A percentile compares a stretch with the other conserved stretches of the same genome.
These are phyloP conservation scores for Colletotrichum godetiae DNA, from an alignment of 2,329 filamentous ascomycete genomes.

Conservation along the genomic window DNA sequence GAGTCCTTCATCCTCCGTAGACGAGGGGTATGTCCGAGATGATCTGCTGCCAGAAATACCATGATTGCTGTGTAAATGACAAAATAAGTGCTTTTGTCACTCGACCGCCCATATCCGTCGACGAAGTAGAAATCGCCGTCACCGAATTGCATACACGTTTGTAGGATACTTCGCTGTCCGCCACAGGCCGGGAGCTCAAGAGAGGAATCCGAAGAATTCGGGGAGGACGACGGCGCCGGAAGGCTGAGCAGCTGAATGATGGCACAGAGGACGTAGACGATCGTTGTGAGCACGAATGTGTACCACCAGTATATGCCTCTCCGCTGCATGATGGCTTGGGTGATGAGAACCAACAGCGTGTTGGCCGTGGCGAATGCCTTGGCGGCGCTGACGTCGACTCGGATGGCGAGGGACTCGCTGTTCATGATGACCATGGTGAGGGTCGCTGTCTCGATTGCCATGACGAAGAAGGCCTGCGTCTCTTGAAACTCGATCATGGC, in stretches of 20 bases:
- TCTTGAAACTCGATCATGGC: slow-evolving; percentile 37
- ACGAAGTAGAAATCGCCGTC: background rate
- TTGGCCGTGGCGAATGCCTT: slow-evolving; percentile 33
- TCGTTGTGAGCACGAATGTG: slow-evolving; percentile 33
- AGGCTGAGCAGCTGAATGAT: slow-evolving; percentile 16
- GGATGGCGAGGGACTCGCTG: background rate
- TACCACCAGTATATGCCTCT: slow-evolving; percentile 41
- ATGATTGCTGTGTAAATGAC: background rate
- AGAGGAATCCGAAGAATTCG: too few relatives aligned
- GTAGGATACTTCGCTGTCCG: slow-evolving; percentile 8
- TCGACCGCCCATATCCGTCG: background rate
- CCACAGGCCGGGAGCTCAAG: background rate
- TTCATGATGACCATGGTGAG: slow-evolving; percentile 35
- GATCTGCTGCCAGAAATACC: background rate
- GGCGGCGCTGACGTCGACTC: slow-evolving; percentile 18
- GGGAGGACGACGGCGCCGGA: background rate
- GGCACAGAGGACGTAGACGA: slow-evolving; percentile 33
- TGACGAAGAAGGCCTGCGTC: slow-evolving; percentile 39
- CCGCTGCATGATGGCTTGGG: slow-evolving; percentile 39
- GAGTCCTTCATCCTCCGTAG: background rate
- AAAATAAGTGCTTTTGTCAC: background rate
- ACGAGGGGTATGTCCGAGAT: background rate
- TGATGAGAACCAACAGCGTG: slow-evolving; percentile 36
- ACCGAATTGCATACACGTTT: background rate
- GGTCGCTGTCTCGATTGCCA: slow-evolving; percentile 39